phyloP scores from a whole-genome alignment of 1,284 basidiomycete genomes.

The Agroathelia rolfsii region DNA sequence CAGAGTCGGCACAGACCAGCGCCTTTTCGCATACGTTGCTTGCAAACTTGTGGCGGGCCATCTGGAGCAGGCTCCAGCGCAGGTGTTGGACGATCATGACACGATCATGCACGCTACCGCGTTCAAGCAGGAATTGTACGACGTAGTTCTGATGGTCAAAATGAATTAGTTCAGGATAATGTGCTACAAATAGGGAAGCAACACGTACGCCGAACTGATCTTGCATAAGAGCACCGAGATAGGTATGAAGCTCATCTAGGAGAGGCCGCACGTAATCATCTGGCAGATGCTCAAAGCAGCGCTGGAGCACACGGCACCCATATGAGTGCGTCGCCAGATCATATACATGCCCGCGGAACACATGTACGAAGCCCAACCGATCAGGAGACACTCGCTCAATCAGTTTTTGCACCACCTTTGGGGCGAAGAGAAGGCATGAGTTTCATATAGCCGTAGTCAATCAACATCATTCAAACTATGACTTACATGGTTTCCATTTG shows the following conservation, averaged over 20 bases:
- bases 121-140: conserved; percentile 86
- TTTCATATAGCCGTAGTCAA: no score
- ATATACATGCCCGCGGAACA: conserved; percentile 78
- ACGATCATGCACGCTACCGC: conserved; percentile 66
- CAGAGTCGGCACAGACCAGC: conserved; percentile 53
- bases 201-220: conserved; percentile 81
- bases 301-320: conserved; percentile 91
- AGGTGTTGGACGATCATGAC: conserved; percentile 62
- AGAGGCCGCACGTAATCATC: conserved; percentile 61
- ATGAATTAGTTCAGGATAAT: conserved; percentile 2
- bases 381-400: conserved; percentile 75
- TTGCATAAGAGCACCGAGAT: conserved; percentile 65
- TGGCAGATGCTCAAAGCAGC: conserved; percentile 82
- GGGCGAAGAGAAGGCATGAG: conserved; percentile 11
- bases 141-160: conserved; percentile 76
- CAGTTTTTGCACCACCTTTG: conserved; percentile 72
- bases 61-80: conserved; percentile 67
- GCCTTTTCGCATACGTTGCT: conserved; percentile 97
- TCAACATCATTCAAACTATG: no score
- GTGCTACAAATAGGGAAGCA: no score
- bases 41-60: conserved; percentile 91
- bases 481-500: conserved; percentile 91
- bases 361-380: conserved; percentile 66
- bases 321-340: conserved; percentile 86
- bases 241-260: conserved; percentile 78